Conservation (phyloP, 2,329 filamentous ascomycete species). For the Xylaria arbuscula region DNA sequence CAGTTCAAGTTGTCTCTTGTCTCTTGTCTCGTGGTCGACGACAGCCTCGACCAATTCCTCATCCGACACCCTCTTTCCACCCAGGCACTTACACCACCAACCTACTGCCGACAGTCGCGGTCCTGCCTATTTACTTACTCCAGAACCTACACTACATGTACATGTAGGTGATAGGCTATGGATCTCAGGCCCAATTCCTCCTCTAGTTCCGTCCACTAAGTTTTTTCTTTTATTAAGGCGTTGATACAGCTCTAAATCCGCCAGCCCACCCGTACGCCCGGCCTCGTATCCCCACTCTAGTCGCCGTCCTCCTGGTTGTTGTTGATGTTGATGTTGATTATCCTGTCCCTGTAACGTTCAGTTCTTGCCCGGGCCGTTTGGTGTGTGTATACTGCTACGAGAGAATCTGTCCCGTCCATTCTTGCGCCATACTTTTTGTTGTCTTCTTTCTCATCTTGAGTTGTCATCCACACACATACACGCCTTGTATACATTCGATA, state of each 20-base stretch:
- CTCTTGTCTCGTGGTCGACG: slow-evolving; percentile 26
- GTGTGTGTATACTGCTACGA: slow-evolving; percentile 38
- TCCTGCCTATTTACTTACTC: slow-evolving; percentile 6
- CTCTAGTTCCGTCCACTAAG: slow-evolving; percentile 12
- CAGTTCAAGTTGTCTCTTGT: not conserved
- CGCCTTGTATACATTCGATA: slow-evolving; percentile 20
- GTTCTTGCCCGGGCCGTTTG: slow-evolving; percentile 19
- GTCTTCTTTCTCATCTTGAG: slow-evolving; percentile 8
- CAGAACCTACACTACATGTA: not conserved
- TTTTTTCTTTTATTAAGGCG: slow-evolving; percentile 1
- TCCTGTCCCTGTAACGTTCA: slow-evolving; percentile 26
- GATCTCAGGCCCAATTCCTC: not conserved
- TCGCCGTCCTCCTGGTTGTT: slow-evolving; percentile 29
- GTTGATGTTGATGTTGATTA: slow-evolving; percentile 19
- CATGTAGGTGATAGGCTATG: not conserved
- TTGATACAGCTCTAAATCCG: slow-evolving; percentile 20
- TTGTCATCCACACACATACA: slow-evolving; percentile 9
- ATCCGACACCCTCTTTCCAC: slow-evolving; percentile 10
- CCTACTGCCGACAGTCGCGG: not conserved
- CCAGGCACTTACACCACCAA: slow-evolving; percentile 2
- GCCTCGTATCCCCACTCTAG: slow-evolving; percentile 31
- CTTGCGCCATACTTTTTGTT: slow-evolving; percentile 27
- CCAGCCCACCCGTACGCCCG: slow-evolving; percentile 4
- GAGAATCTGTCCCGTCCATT: slow-evolving; percentile 41
- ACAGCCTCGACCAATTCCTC: slow-evolving; percentile 14